These are phyloP conservation scores for Macrolepiota albuminosa DNA, from an alignment of 768 basidiomycete species.

Conservation along the genomic window DNA sequence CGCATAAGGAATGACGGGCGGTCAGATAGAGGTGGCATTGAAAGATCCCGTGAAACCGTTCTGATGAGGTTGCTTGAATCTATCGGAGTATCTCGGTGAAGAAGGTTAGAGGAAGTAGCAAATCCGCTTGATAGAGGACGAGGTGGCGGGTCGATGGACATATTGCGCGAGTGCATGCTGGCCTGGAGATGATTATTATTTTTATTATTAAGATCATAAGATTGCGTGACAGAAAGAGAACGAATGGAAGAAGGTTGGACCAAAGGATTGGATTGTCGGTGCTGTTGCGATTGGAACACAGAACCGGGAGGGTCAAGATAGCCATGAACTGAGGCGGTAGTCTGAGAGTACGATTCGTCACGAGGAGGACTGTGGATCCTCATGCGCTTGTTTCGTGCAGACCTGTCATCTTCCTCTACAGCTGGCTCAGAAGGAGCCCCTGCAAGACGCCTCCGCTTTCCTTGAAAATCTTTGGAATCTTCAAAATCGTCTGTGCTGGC, in stretches of 20 bases:
- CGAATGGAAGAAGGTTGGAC: slow-evolving; percentile 17
- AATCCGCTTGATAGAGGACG: slow-evolving; percentile 32
- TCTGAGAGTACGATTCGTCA: slow-evolving; percentile 23
- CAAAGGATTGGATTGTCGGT: slow-evolving; percentile 17
- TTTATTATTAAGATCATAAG: slow-evolving; percentile 24
- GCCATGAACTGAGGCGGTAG: slow-evolving; percentile 18
- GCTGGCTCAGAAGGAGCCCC: slow-evolving; percentile 24
- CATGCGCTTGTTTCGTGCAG: slow-evolving; percentile 46
- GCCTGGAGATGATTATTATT: slow-evolving; percentile 27
- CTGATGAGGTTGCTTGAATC: slow-evolving; percentile 25
- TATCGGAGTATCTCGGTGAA: slow-evolving; percentile 35
- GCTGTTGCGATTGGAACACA: slow-evolving; percentile 31
- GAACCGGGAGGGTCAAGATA: slow-evolving; percentile 55
- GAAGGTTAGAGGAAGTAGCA: slow-evolving; percentile 37
- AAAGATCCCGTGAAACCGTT: slow-evolving; percentile 32
- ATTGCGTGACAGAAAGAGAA: slow-evolving; percentile 24
- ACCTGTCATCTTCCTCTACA: slow-evolving; percentile 27
- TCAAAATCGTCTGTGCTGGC: slow-evolving; percentile 44
- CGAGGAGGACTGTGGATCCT: slow-evolving; percentile 46
- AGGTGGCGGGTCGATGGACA: slow-evolving; percentile 67
- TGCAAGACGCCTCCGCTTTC: slow-evolving; percentile 50
- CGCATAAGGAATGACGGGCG: slow-evolving; percentile 60
- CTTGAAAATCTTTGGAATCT: slow-evolving; percentile 41
- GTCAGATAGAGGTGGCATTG: slow-evolving; percentile 41
- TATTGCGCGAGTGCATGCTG: slow-evolving; percentile 46